Base-by-base conservation (phyloP, 2,329 filamentous ascomycete species). In the Hyphodiscus sp. region DNA sequence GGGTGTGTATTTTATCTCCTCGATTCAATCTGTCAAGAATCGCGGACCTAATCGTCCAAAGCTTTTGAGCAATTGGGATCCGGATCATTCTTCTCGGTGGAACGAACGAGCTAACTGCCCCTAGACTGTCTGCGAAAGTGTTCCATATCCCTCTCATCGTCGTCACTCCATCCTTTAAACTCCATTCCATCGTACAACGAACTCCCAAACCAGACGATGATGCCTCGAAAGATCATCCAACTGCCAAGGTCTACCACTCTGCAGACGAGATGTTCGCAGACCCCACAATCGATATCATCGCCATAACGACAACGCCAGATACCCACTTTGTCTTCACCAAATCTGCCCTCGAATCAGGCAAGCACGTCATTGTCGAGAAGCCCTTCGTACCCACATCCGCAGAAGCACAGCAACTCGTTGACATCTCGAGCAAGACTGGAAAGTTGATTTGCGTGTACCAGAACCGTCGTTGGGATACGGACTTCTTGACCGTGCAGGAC, bases 71-170 rank as follows among this genome's bases (percentile, higher is more conserved):
- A 26, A 26, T 26, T 3, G 8, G 23, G 23, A 26, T 26, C 23
- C 4, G 23, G 23, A 3, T 26, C 23, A 8, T 26, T 26, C 23
- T 4, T 26, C 23, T 26, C 23, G 23, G 23, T 26, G 23, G 23
- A 26, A 26, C 23, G 23, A 26, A 8, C 8, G 3, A 8, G 38
- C 18, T 41, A 62, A 48, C 9, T 9, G n/a, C 5, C 16, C 20
- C 7, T 46, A 69, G 80, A 62, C 68, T 82, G 65, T 80, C 77
- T 52, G 88, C 89, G 70, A 91, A 91, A 67, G 77, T 87, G 71
- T 94, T 92, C 72, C 88, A 94, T 70, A 90, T 92, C 66, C 89
- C 88, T 58, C 87, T 91, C 71, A 79, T 94, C 70, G 73, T 74
- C 50, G 76, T 78, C 29, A 81, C 85, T 0, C 76, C 83, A 7